These are phyloP conservation scores for Globisporangium sylvaticum DNA, from an alignment of 352 stramenopile species.

Conservation along the genomic window DNA sequence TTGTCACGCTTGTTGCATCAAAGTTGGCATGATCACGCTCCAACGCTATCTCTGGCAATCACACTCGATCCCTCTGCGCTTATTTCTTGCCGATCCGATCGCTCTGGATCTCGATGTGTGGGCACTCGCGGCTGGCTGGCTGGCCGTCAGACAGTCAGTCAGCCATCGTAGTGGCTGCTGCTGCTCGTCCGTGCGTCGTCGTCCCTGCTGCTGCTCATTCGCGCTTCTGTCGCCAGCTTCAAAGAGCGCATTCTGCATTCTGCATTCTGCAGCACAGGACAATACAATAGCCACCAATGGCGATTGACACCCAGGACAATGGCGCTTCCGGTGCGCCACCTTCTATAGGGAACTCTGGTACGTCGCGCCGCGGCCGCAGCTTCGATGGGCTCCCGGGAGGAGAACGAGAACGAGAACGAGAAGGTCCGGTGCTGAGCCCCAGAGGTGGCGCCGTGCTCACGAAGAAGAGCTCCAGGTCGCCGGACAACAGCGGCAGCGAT, in stretches of 20 bases:
- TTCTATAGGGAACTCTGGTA: not conserved
- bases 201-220: not conserved
- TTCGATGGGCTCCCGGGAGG: conserved; percentile 2
- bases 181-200: not conserved
- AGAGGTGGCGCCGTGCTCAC: not conserved
- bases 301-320: not conserved
- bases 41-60: not conserved
- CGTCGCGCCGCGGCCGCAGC: not conserved
- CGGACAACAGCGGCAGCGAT: not conserved
- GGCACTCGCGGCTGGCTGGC: not conserved
- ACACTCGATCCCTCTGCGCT: not conserved
- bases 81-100: not conserved
- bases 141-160: not conserved
- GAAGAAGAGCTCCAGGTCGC: not conserved
- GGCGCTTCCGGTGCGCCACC: not conserved
- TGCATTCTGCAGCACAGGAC: not conserved
- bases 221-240: not conserved
- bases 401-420: not conserved
- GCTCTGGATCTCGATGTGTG: not conserved
- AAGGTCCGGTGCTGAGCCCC: not conserved
- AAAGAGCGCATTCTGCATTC: not conserved
- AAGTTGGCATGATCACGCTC: not conserved
- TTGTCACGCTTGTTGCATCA: no score
- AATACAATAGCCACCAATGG: not conserved
- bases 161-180: not conserved